Evolutionary conservation across 495 filamentous ascomycete species (phyloP).

Genomic region (Aspergillus affinis): DNA sequence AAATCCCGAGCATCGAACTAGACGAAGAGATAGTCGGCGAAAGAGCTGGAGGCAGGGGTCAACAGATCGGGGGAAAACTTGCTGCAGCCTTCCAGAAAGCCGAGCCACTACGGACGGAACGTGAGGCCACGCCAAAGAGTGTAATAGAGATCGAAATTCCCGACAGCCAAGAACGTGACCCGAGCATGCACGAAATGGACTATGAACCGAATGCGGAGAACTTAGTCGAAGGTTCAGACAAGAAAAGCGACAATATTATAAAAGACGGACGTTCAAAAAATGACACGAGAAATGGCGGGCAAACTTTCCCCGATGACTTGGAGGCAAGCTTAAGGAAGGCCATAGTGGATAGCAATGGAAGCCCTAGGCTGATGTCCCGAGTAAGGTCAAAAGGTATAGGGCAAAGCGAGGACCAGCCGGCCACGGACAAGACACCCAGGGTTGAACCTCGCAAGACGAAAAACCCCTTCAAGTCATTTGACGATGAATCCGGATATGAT

Average conservation of each 20-base stretch:
- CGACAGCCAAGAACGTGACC: not conserved
- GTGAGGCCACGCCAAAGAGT: not conserved
- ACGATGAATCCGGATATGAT: not conserved
- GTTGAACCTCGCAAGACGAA: not conserved
- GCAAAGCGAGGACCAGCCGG: conserved; percentile 1
- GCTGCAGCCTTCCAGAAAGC: conserved; percentile 23
- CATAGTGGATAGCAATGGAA: conserved; percentile 34
- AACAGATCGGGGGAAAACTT: conserved; percentile 29
- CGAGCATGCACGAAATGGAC: not conserved
- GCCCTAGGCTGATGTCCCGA: conserved; percentile 21
- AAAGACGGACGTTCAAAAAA: not conserved
- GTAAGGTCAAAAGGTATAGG: not conserved
- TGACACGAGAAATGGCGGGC: not conserved
- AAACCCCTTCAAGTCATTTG: not conserved
- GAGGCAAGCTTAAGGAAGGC: conserved; percentile 13
- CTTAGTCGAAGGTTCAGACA: not conserved
- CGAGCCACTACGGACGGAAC: not conserved
- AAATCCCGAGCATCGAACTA: not conserved
- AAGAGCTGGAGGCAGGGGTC: conserved; percentile 25
- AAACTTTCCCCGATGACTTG: conserved; percentile 1
- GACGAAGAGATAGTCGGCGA: not conserved
- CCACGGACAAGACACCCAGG: not conserved
- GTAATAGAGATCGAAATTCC: not conserved
- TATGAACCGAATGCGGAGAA: not conserved
- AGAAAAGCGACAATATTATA: not conserved